Conservation (phyloP, 176 grass and related monocot species). For the Chloris gayana region DNA sequence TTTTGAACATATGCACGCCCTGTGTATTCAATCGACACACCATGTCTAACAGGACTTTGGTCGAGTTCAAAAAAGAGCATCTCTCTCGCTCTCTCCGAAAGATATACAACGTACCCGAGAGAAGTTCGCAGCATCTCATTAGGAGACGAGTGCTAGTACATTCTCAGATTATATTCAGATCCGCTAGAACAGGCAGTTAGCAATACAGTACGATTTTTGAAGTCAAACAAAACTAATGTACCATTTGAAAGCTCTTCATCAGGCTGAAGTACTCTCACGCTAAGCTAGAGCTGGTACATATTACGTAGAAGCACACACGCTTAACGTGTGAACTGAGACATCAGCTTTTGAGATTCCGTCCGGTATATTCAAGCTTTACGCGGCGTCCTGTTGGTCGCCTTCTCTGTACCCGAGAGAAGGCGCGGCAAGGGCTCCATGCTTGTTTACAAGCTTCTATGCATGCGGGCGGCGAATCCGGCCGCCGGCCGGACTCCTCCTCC, state of each 20-base stretch:
- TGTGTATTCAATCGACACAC: background rate
- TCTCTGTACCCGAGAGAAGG: background rate
- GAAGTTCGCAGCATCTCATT: background rate
- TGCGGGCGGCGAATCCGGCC: background rate
- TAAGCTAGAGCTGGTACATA: background rate
- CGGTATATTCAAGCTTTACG: background rate
- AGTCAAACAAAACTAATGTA: background rate
- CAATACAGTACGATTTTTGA: background rate
- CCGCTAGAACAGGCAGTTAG: background rate
- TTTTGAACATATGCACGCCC: background rate
- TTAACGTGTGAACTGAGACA: background rate
- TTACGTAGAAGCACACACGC: background rate
- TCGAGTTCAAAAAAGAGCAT: background rate
- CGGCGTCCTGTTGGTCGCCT: background rate
- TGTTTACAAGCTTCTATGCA: conserved; percentile 16
- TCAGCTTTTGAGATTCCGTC: background rate
- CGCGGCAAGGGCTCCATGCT: background rate
- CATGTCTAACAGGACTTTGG: background rate
- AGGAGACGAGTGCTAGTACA: background rate
- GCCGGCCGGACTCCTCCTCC: background rate
- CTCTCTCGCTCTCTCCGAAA: no score
- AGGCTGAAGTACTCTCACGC: background rate
- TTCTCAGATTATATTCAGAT: background rate
- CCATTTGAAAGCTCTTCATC: background rate
- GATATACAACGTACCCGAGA: background rate